A percentile compares a stretch with the other conserved stretches of the same genome.
Evolutionary conservation across 306 rosid genomes (phyloP).

Genomic region (Cucurbita argyrosperma): DNA sequence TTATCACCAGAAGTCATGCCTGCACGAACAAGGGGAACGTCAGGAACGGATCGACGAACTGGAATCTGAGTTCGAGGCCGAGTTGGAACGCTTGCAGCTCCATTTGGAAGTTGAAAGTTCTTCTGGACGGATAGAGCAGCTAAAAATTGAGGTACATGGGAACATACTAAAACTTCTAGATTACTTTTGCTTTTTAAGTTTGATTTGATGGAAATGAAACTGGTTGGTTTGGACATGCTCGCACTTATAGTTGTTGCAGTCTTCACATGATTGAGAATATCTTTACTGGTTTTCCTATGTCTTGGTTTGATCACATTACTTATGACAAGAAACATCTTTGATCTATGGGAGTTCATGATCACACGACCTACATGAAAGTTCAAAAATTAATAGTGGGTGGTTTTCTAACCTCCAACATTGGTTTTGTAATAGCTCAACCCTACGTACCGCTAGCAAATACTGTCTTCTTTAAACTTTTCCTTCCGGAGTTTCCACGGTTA

Average conservation of each 20-base stretch:
- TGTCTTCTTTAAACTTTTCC: too few relatives aligned
- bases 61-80: slow-evolving; percentile 63
- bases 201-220: not conserved
- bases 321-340: not conserved
- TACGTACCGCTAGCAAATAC: too few relatives aligned
- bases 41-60: slow-evolving; percentile 47
- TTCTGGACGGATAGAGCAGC: slow-evolving; percentile 17
- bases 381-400: not conserved
- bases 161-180: not conserved
- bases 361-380: not conserved
- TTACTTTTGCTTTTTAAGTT: not conserved
- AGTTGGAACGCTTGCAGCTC: slow-evolving; percentile 57
- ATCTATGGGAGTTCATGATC: not conserved
- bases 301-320: not conserved
- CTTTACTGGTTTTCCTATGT: not conserved
- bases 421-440: too few relatives aligned
- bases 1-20: slow-evolving; percentile 10
- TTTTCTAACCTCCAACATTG: not conserved
- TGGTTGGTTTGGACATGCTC: not conserved
- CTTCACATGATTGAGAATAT: not conserved
- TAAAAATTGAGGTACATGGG: slow-evolving; percentile 28
- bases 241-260: not conserved
- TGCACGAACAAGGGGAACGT: slow-evolving; percentile 19
- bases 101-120: slow-evolving; percentile 48
- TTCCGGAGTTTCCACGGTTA: too few relatives aligned